Base-by-base conservation (phyloP, 306 rosid genomes). In the Sesbania bispinosa region DNA sequence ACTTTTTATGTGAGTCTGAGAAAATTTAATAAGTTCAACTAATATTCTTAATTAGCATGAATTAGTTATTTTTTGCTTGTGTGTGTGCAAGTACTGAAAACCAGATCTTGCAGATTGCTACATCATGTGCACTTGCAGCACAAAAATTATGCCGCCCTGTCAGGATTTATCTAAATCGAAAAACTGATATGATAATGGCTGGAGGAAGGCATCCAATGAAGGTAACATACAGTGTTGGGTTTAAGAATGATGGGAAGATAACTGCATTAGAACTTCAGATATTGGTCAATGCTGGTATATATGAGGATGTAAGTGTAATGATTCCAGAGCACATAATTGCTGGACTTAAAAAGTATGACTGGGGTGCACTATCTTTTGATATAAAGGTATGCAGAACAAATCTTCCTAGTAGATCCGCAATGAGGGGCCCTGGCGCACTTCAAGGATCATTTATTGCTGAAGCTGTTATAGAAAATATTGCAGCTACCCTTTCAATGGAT, bases 191-290 rank as follows among this genome's bases (percentile, higher is more conserved):
- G 97, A 82, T 90, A 79, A 84, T 89, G 88, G 89, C 95, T 14
- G 98, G 97, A 76, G 98, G 98, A 76, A 84, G 98, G 80, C 98
- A 94, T 85, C 96, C 98, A 32, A 84, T 94, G 94, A 90, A 89
- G 80, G 83, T 94, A 73, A 90, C 83, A 35, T 94, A 90, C 69
- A 84, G 69, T 65, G 97, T 89, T 29, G 95, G 98, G 69, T 94
- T 94, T 76, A 94, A 82, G 84, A 81, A 84, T 50, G 81, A 82
- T 59, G 98, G 98, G 57, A 94, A 90, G 82, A 85, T 94, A 59
- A 94, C 97, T 29, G 96, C 90, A 60, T 67, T 90, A 63, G 69
- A 94, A 16, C 88, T 94, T 72, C 72, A 84, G 29, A 86, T 94
- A 81, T 80, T 94, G 82, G 69, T 94, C 23, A 51, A 94, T 73